phyloP scores from a whole-genome alignment of 169 alveolate genomes.

The Hepatocystis sp. region DNA sequence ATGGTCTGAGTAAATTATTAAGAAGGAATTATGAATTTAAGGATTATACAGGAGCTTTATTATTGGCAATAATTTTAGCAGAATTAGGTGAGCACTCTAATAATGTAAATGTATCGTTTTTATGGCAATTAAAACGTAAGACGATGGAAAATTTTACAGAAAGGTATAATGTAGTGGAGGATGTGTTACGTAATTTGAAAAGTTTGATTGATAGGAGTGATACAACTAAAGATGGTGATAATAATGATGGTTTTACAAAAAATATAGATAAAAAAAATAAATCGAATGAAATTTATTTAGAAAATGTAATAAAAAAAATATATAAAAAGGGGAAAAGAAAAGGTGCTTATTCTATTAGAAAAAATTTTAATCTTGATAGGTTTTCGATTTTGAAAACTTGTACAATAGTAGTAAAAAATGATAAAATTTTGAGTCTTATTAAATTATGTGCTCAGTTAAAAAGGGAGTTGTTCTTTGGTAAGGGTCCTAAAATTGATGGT shows the following conservation, averaged over 20 bases:
- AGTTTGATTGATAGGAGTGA: not conserved
- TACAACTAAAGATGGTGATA: not conserved
- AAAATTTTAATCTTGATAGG: not conserved
- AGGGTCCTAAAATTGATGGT: too few species aligned
- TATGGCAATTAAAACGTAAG: slow-evolving; percentile 79
- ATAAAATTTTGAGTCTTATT: not conserved
- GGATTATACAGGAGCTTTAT: slow-evolving; percentile 87
- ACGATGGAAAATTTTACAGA: slow-evolving; percentile 56
- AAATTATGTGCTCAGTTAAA: slow-evolving; percentile 29
- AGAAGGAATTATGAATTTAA: slow-evolving; percentile 67
- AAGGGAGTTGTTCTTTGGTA: not conserved
- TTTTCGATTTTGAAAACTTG: slow-evolving; percentile 18
- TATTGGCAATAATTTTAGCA: slow-evolving; percentile 85
- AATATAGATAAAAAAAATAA: too few species aligned
- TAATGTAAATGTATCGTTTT: slow-evolving; percentile 87
- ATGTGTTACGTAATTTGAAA: not conserved
- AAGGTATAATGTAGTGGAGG: slow-evolving; percentile 37
- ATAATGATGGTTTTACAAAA: not conserved
- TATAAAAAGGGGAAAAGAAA: slow-evolving; percentile 28
- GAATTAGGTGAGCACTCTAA: slow-evolving; percentile 90
- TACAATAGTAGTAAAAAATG: not conserved
- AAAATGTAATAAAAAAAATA: slow-evolving; percentile 15
- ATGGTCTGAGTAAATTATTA: slow-evolving; percentile 59
- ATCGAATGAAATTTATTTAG: too few species aligned
- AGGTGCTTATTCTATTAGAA: not conserved